Evolutionary conservation across 257 asterid species (phyloP).

Genomic region (Plantago elongata): DNA sequence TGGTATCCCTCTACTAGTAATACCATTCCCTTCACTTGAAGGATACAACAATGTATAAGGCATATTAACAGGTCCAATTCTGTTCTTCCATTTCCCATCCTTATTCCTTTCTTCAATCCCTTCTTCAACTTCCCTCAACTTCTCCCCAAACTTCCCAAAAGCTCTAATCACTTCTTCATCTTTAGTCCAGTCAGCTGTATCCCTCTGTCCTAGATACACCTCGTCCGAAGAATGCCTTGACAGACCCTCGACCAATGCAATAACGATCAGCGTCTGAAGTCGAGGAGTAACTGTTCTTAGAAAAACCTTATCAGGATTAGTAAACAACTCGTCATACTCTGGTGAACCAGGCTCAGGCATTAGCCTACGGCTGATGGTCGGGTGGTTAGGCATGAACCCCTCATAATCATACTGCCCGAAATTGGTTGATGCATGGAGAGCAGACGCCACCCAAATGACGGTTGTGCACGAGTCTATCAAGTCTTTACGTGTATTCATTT

Average conservation of each 20-base stretch:
- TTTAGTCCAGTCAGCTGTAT: constrained; percentile 28
- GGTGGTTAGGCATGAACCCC: constrained; percentile 33
- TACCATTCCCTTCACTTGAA: constrained; percentile 12
- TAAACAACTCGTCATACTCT: constrained; percentile 22
- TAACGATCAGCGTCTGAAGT: constrained; percentile 27
- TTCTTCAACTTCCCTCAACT: constrained; percentile 22
- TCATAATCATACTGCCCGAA: constrained; percentile 36
- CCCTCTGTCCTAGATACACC: constrained; percentile 35
- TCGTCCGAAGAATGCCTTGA: constrained; percentile 34
- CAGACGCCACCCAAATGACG: constrained; percentile 32
- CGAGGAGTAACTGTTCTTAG: constrained; percentile 29
- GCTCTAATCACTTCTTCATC: constrained; percentile 16
- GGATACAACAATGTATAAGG: constrained; percentile 36
- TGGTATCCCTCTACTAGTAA: constrained; percentile 36
- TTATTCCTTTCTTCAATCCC: constrained; percentile 25
- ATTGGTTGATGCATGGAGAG: constrained; percentile 34
- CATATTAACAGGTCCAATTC: constrained; percentile 31
- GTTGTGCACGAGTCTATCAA: constrained; percentile 27
- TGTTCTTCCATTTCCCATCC: constrained; percentile 25
- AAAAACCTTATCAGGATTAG: constrained; percentile 25
- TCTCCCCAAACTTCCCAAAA: constrained; percentile 23
- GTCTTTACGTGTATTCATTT: constrained; percentile 27
- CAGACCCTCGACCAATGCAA: constrained; percentile 26
- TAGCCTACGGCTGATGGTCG: constrained; percentile 27
- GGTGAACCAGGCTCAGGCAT: constrained; percentile 27